Evolutionary conservation across 73 alveolate species (phyloP).

Genomic region (Tetrahymena malaccensis): DNA sequence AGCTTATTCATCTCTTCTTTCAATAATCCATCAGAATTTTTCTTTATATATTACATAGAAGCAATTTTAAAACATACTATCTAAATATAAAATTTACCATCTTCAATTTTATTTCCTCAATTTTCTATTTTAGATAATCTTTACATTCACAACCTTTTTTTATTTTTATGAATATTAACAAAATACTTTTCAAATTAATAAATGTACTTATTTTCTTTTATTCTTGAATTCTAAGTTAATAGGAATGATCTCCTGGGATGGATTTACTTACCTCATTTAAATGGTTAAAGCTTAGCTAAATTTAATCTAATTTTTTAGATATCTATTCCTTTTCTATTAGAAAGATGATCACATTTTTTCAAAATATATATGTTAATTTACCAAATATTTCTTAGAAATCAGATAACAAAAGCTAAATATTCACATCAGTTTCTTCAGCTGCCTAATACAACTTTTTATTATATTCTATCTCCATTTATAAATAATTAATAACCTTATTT

Average conservation of each 20-base stretch:
- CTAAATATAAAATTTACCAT: not conserved
- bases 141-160: not conserved
- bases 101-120: not conserved
- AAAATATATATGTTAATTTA: not conserved
- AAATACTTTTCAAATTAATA: not conserved
- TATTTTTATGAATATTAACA: too few species aligned
- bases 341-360: not conserved
- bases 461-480: not conserved
- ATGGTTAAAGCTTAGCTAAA: not conserved
- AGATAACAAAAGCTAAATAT: not conserved
- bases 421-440: not conserved
- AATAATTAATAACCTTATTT: not conserved
- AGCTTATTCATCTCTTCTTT: not conserved
- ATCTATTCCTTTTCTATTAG: not conserved
- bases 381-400: not conserved
- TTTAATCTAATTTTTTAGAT: not conserved
- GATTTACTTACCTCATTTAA: not conserved
- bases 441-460: not conserved
- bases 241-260: not conserved
- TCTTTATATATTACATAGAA: not conserved
- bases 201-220: not conserved
- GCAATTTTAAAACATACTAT: not conserved
- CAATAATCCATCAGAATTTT: not conserved
- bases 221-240: not conserved
- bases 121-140: not conserved